phyloP scores from a whole-genome alignment of 164 flowering plant genomes.

The Vitis riparia region DNA sequence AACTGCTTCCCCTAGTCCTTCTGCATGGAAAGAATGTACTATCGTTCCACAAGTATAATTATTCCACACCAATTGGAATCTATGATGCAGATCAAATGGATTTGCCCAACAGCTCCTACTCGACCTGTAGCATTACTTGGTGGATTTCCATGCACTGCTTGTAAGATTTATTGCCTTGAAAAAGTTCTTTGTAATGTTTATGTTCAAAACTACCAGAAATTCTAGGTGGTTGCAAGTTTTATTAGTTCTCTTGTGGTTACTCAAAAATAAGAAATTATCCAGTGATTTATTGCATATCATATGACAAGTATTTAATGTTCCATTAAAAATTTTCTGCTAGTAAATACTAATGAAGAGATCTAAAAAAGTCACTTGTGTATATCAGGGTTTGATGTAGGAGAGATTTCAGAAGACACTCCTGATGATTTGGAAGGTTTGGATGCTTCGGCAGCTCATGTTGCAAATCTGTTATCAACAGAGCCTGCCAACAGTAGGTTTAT shows the following conservation, averaged over 20 bases:
- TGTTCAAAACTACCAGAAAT: too few species aligned
- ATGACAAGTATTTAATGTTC: neutral
- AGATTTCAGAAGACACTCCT: slow-evolving; percentile 84
- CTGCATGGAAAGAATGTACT: neutral
- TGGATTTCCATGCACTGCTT: slow-evolving; percentile 74
- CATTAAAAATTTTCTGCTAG: too few species aligned
- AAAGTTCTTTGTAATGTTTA: too few species aligned
- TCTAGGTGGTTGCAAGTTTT: too few species aligned
- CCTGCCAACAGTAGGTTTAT: slow-evolving; percentile 70
- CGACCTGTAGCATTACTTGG: slow-evolving; percentile 68
- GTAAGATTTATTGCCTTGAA: slow-evolving; percentile 29
- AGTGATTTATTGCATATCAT: neutral
- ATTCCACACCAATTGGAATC: neutral
- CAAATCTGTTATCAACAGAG: slow-evolving; percentile 88
- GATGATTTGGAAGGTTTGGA: slow-evolving; percentile 93
- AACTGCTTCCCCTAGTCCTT: neutral
- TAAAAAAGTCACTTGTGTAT: neutral
- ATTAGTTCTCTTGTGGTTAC: neutral
- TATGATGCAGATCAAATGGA: slow-evolving; percentile 66
- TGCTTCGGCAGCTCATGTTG: slow-evolving; percentile 94
- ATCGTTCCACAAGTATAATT: neutral
- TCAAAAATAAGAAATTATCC: too few species aligned
- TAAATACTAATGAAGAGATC: too few species aligned
- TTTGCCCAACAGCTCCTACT: slow-evolving; percentile 84
- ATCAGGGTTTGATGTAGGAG: slow-evolving; percentile 91